Evolutionary conservation across 2,329 filamentous ascomycete species (phyloP).

Genomic region (Zasmidium angulare): DNA sequence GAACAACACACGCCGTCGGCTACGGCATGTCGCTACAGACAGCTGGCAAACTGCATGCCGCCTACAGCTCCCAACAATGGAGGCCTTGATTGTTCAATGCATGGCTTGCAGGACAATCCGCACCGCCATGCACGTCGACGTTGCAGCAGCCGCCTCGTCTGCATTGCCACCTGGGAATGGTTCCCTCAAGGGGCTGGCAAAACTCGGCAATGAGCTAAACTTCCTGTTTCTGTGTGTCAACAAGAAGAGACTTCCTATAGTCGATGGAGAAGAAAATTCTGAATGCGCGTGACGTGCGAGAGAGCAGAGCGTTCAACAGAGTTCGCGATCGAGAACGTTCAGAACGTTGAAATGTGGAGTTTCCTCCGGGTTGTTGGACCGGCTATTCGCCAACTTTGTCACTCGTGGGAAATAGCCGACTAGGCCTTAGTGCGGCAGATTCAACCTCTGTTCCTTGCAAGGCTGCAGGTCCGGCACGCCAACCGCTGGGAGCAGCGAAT

Average conservation of each 20-base stretch:
- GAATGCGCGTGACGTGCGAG: not conserved
- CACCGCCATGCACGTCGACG: not conserved
- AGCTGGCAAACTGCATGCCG: not conserved
- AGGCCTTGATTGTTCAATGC: not conserved
- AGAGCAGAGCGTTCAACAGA: not conserved
- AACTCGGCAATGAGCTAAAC: not conserved
- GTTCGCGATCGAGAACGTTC: conserved; percentile 1
- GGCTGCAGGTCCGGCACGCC: conserved; percentile 4
- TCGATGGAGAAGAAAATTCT: not conserved
- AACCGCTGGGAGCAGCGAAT: conserved; percentile 1
- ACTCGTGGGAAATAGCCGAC: not conserved
- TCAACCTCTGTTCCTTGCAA: not conserved
- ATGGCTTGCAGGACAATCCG: not conserved
- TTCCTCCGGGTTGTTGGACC: not conserved
- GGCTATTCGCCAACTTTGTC: not conserved
- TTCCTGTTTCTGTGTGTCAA: conserved; percentile 1
- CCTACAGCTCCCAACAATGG: not conserved
- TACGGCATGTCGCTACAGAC: not conserved
- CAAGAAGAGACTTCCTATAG: not conserved
- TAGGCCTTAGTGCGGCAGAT: not conserved
- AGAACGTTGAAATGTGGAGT: not conserved
- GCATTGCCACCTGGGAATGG: not conserved
- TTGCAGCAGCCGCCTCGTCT: conserved; percentile 1
- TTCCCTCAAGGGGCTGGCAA: not conserved
- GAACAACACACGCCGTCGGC: not conserved